Evolutionary conservation across 2,329 filamentous ascomycete genomes (phyloP).

Genomic region (Ascochyta lentis): DNA sequence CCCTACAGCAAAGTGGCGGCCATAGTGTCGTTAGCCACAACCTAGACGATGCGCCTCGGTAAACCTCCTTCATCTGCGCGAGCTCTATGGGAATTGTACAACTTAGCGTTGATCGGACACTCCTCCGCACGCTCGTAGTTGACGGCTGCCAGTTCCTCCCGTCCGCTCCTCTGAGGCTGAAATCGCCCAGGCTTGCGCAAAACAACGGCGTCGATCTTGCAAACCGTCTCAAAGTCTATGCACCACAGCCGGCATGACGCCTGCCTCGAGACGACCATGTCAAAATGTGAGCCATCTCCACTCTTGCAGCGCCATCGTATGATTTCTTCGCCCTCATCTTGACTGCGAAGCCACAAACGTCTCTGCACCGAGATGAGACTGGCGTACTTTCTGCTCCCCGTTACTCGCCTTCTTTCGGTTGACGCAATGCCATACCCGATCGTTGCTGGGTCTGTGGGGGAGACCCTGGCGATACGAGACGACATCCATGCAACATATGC

Average conservation of each 20-base stretch:
- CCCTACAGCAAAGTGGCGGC: slow-evolving; percentile 1
- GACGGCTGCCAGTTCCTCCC: not conserved
- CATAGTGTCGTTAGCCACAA: not conserved
- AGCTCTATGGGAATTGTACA: not conserved
- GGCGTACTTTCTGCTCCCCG: not conserved
- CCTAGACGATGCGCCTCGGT: not conserved
- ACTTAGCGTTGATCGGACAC: not conserved
- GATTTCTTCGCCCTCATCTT: not conserved
- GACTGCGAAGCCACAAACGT: not conserved
- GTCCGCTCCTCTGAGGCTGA: slow-evolving; percentile 4
- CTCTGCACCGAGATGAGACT: not conserved
- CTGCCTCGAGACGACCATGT: not conserved
- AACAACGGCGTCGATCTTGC: slow-evolving; percentile 6
- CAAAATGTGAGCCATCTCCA: not conserved
- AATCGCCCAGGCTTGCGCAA: slow-evolving; percentile 1
- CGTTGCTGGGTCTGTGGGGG: not conserved
- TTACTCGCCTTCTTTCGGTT: not conserved
- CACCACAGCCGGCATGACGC: not conserved
- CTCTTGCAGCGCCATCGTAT: not conserved
- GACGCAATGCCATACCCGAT: slow-evolving; percentile 1
- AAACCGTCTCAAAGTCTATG: not conserved
- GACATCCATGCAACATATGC: slow-evolving; percentile 1
- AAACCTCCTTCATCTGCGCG: not conserved
- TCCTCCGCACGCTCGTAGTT: not conserved
- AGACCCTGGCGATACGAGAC: slow-evolving; percentile 1